These are phyloP conservation scores for Naganishia sp. DNA, from an alignment of 1,284 basidiomycete species.

Conservation along the genomic window DNA sequence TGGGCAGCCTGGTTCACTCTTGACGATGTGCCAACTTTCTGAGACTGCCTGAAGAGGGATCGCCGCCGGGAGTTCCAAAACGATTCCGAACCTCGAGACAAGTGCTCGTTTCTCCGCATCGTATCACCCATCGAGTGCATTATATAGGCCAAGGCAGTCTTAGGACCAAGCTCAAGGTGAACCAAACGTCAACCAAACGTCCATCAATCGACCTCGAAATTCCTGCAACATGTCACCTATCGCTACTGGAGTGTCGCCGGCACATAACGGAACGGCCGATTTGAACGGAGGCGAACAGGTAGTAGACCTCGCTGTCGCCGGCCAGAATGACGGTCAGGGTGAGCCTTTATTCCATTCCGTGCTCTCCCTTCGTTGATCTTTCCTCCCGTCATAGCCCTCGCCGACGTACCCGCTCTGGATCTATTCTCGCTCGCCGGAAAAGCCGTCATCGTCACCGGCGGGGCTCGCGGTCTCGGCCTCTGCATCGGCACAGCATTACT, in stretches of 20 bases:
- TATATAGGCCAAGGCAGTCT: too few relatives aligned
- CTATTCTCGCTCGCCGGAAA: conserved; percentile 67
- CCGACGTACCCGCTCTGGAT: conserved; percentile 21
- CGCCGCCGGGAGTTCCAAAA: too few relatives aligned
- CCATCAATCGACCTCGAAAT: background rate
- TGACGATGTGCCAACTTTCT: too few relatives aligned
- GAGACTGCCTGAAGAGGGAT: too few relatives aligned
- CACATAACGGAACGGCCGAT: conserved; percentile 14
- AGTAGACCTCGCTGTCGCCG: conserved; percentile 23
- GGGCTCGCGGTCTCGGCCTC: conserved; percentile 75
- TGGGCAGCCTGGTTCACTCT: too few relatives aligned
- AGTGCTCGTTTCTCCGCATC: too few relatives aligned
- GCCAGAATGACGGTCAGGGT: conserved; percentile 8
- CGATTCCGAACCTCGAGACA: too few relatives aligned
- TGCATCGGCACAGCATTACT: conserved; percentile 75
- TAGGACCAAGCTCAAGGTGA: background rate
- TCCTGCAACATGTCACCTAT: conserved; percentile 6
- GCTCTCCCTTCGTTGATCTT: too few relatives aligned
- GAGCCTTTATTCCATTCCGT: background rate
- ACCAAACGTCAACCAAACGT: too few relatives aligned
- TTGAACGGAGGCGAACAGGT: conserved; percentile 10
- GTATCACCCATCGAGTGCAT: too few relatives aligned
- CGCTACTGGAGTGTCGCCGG: conserved; percentile 6
- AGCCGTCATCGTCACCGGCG: conserved; percentile 74
- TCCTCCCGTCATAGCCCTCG: conserved; percentile 1